Evolutionary conservation across 2,329 filamentous ascomycete genomes (phyloP).

Genomic region (Aspergillus sp.): DNA sequence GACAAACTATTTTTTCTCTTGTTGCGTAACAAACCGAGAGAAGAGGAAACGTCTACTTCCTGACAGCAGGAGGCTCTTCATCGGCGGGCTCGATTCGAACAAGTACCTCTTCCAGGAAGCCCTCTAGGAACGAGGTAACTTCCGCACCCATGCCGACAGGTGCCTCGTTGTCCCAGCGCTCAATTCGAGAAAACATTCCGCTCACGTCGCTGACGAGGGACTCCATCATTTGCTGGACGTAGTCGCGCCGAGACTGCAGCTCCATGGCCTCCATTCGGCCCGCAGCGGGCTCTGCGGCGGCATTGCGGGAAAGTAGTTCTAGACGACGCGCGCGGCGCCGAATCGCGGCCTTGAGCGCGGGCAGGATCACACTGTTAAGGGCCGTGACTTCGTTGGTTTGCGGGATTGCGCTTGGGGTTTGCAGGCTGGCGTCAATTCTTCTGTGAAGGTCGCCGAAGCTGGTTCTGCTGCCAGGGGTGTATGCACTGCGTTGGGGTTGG

Average conservation of each 20-base stretch:
- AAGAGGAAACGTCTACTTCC: not conserved
- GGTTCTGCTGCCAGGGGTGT: constrained; percentile 6
- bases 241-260: constrained; percentile 63
- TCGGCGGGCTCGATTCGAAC: constrained; percentile 80
- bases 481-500: constrained; percentile 10
- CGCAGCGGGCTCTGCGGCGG: constrained; percentile 54
- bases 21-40: not conserved
- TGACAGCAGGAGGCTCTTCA: constrained; percentile 10
- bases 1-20: not conserved
- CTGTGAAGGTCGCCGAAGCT: constrained; percentile 11
- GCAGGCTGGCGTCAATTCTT: constrained; percentile 9
- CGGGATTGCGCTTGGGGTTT: constrained; percentile 17
- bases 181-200: constrained; percentile 83
- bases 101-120: constrained; percentile 87
- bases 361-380: constrained; percentile 86
- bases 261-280: constrained; percentile 39
- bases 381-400: constrained; percentile 70
- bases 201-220: constrained; percentile 79
- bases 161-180: constrained; percentile 79
- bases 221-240: constrained; percentile 79
- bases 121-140: constrained; percentile 84
- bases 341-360: constrained; percentile 86
- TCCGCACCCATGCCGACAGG: constrained; percentile 93
- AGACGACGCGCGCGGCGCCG: constrained; percentile 68
- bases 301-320: constrained; percentile 41